Evolutionary conservation across 176 grass and related monocot species (phyloP), one percentile per base, ranked within the genome.

Genomic region (Chrysopogon serrulatus): DNA sequence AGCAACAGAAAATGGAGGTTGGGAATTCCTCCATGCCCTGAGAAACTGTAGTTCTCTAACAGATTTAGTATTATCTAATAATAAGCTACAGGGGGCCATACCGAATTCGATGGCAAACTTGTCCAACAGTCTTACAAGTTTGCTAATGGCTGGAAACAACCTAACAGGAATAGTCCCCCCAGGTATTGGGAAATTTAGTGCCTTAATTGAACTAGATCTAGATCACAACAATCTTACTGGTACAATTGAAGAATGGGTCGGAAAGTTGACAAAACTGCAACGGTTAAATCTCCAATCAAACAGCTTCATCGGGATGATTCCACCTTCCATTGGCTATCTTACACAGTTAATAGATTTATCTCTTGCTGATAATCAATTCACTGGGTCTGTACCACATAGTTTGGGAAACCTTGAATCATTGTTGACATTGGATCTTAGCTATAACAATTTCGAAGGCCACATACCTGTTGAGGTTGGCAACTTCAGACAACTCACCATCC

Each of bases 171-270:
- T 10, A 68, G 23, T 87, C 19, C 68, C 85, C 18, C 5, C 24
- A 19, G 70, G 32, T 35, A 75, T 91, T 21, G 79, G 30, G 15
- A 83, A 65, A 2, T 15, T 88, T 7, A 23, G 7, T 8, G 23
- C 19, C 31, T 70, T 93, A 41, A 23, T 42, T 65, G 0, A 16
- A 1, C 39, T 88, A 1, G 5, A 5, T 19, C 41, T 94, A 56
- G 40, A 21, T 14, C 0, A 42, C 0, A 94, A 94, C 40, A 79
- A 65, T 68, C 51, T 94, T 41, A 65, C 6, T 9, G 89, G 92
- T 21, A 33, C 34, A 24, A 84, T 91, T 75, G 88, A 59, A 12
- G 18, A 47, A 10, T 79, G 71, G 36, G 43, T 89, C 0, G 86
- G 79, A 16, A 73, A 82, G 4, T 17, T 87, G 0, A 33, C n/a